phyloP scores from a whole-genome alignment of 2,329 filamentous ascomycete genomes.

The Phyllosticta citriasiana region DNA sequence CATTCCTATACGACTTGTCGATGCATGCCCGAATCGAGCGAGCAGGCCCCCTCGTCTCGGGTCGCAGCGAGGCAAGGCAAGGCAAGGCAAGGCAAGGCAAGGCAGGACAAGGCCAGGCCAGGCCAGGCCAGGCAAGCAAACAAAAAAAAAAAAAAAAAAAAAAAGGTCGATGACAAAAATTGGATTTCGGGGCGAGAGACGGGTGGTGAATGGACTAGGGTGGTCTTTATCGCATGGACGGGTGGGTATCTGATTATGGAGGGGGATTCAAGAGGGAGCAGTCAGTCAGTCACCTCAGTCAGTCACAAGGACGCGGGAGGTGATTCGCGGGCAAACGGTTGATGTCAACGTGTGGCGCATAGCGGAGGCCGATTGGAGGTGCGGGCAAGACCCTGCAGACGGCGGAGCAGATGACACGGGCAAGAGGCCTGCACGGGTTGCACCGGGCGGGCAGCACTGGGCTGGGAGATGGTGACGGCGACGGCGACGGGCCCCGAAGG shows the following conservation, averaged over 20 bases:
- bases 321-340: slow-evolving; percentile 4
- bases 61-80: background rate
- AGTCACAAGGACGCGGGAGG: slow-evolving; percentile 9
- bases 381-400: slow-evolving; percentile 7
- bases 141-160: no score
- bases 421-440: background rate
- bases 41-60: background rate
- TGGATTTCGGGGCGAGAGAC: background rate
- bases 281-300: background rate
- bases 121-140: background rate
- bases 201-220: background rate
- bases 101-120: background rate
- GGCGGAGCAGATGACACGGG: slow-evolving; percentile 8
- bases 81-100: background rate
- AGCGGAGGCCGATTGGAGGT: background rate
- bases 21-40: background rate
- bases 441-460: background rate
- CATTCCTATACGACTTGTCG: background rate
- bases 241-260: background rate
- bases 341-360: slow-evolving; percentile 6
- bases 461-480: background rate
- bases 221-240: background rate
- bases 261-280: no score
- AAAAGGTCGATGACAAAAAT: background rate
- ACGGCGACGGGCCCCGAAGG: background rate